Evolutionary conservation across 2,329 filamentous ascomycete species (phyloP).

Genomic region (Microsporum audouinii): DNA sequence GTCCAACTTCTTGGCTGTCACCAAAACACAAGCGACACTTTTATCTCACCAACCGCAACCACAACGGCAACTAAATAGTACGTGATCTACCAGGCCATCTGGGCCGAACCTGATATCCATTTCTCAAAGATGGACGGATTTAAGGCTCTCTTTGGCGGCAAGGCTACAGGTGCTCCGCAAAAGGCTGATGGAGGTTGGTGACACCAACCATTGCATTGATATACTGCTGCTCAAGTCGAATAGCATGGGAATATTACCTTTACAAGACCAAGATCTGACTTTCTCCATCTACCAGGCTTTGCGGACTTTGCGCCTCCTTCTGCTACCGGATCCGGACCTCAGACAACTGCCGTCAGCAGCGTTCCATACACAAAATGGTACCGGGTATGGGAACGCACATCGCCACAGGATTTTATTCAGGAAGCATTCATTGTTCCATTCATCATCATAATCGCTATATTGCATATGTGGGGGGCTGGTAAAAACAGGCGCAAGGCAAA

Average conservation of each 20-base stretch:
- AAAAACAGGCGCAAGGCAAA: slow-evolving; percentile 70
- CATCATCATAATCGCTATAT: slow-evolving; percentile 59
- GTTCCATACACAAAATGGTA: slow-evolving; percentile 90
- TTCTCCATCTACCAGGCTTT: slow-evolving; percentile 6
- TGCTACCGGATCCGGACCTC: slow-evolving; percentile 22
- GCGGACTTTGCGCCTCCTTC: slow-evolving; percentile 13
- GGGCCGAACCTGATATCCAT: not conserved
- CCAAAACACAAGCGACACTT: not conserved
- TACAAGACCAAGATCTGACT: not conserved
- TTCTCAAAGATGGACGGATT: not conserved
- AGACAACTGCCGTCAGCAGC: slow-evolving; percentile 38
- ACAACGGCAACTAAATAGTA: not conserved
- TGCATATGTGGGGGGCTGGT: slow-evolving; percentile 72
- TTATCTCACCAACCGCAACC: not conserved
- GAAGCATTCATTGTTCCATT: slow-evolving; percentile 73
- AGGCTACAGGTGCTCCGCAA: not conserved
- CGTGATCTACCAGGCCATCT: not conserved
- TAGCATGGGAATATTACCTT: too few relatives aligned
- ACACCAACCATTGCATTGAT: not conserved
- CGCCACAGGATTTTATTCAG: slow-evolving; percentile 69
- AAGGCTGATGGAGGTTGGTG: slow-evolving; percentile 2
- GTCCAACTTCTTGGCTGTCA: not conserved
- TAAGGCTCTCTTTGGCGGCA: slow-evolving; percentile 1
- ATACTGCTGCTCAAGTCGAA: not conserved
- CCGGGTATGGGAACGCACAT: slow-evolving; percentile 84